These are phyloP conservation scores for Chlorella vulgaris DNA, from an alignment of 139 green algal species.

Conservation along the genomic window DNA sequence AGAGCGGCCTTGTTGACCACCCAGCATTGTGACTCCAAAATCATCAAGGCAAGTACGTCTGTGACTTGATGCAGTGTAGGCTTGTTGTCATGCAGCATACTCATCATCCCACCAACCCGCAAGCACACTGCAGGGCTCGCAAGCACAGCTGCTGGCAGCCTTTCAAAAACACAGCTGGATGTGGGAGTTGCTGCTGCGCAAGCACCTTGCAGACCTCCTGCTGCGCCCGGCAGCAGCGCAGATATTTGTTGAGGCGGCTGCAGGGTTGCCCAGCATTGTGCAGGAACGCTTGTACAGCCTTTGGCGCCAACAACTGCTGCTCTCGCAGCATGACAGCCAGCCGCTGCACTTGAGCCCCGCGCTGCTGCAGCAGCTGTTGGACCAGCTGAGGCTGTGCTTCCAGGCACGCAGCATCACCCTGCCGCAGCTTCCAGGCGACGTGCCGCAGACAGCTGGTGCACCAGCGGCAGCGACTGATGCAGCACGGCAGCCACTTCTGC, in stretches of 20 bases:
- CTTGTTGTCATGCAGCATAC: not conserved
- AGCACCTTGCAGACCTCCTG: constrained; percentile 25
- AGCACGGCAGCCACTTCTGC: not conserved
- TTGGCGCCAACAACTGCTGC: constrained; percentile 10
- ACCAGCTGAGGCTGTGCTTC: constrained; percentile 16
- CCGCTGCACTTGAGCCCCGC: not conserved
- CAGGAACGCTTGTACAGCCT: not conserved
- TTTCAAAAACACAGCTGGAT: constrained; percentile 37
- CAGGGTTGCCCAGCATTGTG: not conserved
- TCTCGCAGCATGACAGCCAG: not conserved
- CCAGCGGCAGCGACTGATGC: not conserved
- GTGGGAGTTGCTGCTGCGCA: constrained; percentile 32
- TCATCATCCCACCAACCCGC: not conserved
- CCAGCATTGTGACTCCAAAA: not conserved
- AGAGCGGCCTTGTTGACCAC: not conserved
- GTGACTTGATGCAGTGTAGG: not conserved
- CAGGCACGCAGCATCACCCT: constrained; percentile 3
- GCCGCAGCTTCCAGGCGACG: not conserved
- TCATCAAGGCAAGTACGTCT: not conserved
- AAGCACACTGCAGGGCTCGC: not conserved
- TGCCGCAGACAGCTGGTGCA: too few species aligned
- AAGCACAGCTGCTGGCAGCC: not conserved
- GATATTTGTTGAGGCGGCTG: constrained; percentile 1
- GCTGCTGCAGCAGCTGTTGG: not conserved
- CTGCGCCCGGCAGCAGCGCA: constrained; percentile 28